Base-by-base conservation (phyloP, 192 early-diverging fungal species). In the Chytriomyces confervae region DNA sequence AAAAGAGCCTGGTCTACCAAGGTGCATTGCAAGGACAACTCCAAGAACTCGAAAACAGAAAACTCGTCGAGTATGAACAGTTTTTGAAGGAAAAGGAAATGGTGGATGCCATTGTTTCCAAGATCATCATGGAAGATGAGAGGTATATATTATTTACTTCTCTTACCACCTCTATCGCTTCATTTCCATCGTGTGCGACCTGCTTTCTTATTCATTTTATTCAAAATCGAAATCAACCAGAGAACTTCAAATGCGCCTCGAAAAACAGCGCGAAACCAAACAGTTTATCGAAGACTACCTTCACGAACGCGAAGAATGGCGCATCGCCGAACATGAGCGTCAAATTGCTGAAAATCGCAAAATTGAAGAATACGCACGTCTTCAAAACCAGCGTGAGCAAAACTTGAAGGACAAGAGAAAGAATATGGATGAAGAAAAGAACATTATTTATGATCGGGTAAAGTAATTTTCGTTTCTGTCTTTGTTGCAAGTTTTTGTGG, bases 1-100 rank as follows among this genome's bases (percentile, higher is more conserved):
- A 86, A 44, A 77, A 79, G 61, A 80, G 81, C 69, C 29, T 75
- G 10, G 72, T 84, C 36, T 90, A 90, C 68, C 77, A 84, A 62
- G 44, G 83, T 6, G 81, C 84, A 43, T 78, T 90, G 27, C 78
- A 87, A 50, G 50, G 80, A 45, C 89, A 90, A 77, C 77, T 90
- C 8, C 77, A 71, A 13, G 89, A 89, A 27, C 72, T 77, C 29
- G 86, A 86, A 69, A 74, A 80, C 13, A 47, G 79, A 62, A 85
- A 85, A 66, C 51, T 83, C 51, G 79, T 62, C 47, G 89, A 90
- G 64, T 88, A 86, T 62, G 85, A 89, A 69, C 81, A 80, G 74
- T 86, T 90, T 66, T 64, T 88, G 16, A 86, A 87, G 51, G 89
- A 90, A 74, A 90, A 90, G 77, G 86, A 66, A 13, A 83, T 89